Conservation (phyloP, 148 eudicot species). For the Silene uniflora region DNA sequence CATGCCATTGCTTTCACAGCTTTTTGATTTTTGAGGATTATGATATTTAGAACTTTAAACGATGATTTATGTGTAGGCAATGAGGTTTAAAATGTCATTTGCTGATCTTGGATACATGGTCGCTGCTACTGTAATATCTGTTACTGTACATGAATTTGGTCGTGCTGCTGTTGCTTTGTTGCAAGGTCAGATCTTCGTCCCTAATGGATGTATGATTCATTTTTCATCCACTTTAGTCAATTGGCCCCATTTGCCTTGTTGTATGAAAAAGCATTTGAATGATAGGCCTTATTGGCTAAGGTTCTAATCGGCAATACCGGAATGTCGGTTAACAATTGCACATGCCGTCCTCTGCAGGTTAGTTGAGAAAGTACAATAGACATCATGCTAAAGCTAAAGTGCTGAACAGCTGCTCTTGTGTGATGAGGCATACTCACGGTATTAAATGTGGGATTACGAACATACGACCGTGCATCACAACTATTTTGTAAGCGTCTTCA, state of each 20-base stretch:
- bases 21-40: too few relatives aligned
- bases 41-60: too few relatives aligned
- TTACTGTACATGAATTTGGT: constrained; percentile 77
- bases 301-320: too few relatives aligned
- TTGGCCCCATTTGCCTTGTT: too few relatives aligned
- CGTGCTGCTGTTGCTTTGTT: constrained; percentile 95
- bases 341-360: constrained; percentile 99
- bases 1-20: too few relatives aligned
- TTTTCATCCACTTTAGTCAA: too few relatives aligned
- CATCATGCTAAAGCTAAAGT: background rate
- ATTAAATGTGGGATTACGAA: too few relatives aligned
- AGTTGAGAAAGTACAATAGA: background rate
- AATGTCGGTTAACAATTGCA: constrained; percentile 51
- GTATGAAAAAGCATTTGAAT: too few relatives aligned
- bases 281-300: too few relatives aligned
- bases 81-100: constrained; percentile 43
- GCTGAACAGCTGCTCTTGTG: background rate
- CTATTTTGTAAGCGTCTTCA: too few relatives aligned
- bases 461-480: too few relatives aligned
- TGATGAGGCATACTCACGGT: background rate
- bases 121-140: constrained; percentile 57
- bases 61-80: constrained; percentile 37
- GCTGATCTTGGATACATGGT: constrained; percentile 55
- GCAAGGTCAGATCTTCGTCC: too few relatives aligned
- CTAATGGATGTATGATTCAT: constrained; percentile 7